These are phyloP conservation scores for Trapa bicornis DNA, from an alignment of 345 rosid genomes.

Conservation along the genomic window DNA sequence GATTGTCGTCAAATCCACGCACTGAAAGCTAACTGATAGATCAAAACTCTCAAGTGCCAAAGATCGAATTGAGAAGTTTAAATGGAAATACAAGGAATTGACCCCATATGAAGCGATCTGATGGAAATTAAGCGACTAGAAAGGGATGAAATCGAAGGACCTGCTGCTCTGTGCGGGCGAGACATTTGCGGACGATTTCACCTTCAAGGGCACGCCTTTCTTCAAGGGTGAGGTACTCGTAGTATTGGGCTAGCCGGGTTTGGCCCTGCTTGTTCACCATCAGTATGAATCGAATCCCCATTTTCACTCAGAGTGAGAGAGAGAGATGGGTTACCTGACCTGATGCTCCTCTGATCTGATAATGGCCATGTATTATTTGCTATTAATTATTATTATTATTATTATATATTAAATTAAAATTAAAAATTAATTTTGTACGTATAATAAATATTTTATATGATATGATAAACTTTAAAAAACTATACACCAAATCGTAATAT, in stretches of 20 bases:
- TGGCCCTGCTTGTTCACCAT: slow-evolving; percentile 99
- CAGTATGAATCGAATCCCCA: slow-evolving; percentile 92
- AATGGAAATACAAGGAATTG: not conserved
- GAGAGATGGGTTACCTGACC: not conserved
- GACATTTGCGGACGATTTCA: slow-evolving; percentile 98
- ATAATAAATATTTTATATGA: too few relatives aligned
- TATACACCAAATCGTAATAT: too few relatives aligned
- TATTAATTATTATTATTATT: too few relatives aligned
- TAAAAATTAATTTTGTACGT: too few relatives aligned
- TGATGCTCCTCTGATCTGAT: too few relatives aligned
- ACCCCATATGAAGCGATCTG: not conserved
- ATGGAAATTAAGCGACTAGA: not conserved
- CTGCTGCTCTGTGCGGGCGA: slow-evolving; percentile 96
- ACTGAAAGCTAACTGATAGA: not conserved
- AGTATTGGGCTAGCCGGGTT: slow-evolving; percentile 94
- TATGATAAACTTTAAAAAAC: too few relatives aligned
- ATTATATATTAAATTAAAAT: too few relatives aligned
- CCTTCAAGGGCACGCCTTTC: slow-evolving; percentile 98
- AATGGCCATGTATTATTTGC: not conserved
- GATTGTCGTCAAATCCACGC: not conserved
- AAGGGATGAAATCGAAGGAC: slow-evolving; percentile 15
- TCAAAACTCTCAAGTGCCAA: not conserved
- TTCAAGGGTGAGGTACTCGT: slow-evolving; percentile 95
- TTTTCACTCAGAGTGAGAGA: slow-evolving; percentile 10
- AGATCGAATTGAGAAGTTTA: not conserved